These are phyloP conservation scores for Musa beccarii DNA, from an alignment of 176 grass and related monocot genomes.

Conservation along the genomic window DNA sequence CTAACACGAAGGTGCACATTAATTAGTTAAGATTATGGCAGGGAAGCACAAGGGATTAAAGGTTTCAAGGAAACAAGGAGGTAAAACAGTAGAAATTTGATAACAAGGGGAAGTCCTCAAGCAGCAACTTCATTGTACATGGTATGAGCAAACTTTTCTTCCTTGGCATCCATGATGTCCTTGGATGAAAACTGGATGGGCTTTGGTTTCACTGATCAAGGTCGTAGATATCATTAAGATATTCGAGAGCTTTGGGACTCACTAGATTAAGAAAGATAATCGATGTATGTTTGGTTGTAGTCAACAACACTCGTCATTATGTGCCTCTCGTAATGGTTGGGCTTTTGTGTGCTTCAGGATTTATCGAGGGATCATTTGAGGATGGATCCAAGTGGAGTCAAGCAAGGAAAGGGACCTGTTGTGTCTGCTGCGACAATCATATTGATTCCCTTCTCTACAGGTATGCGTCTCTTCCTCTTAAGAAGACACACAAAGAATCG, in stretches of 20 bases:
- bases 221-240: too few species aligned
- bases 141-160: not conserved
- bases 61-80: not conserved
- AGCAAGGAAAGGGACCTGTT: slow-evolving; percentile 81
- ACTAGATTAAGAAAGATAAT: too few species aligned
- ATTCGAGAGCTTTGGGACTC: too few species aligned
- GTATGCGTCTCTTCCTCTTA: slow-evolving; percentile 16
- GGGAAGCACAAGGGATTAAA: too few species aligned
- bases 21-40: too few species aligned
- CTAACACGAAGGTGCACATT: too few species aligned
- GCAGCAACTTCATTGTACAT: not conserved
- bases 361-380: slow-evolving; percentile 38
- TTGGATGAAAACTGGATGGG: too few species aligned
- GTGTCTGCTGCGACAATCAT: slow-evolving; percentile 74
- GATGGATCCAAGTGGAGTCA: slow-evolving; percentile 87
- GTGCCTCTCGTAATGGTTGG: not conserved
- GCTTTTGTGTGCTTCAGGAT: slow-evolving; percentile 29
- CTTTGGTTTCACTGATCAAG: too few species aligned
- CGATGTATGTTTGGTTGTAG: too few species aligned
- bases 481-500: not conserved
- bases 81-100: not conserved
- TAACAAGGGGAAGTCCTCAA: not conserved
- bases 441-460: slow-evolving; percentile 97
- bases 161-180: not conserved
- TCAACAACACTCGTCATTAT: too few species aligned